Conservation (phyloP, 2,329 filamentous ascomycete species). For the Zymoseptoria brevis region DNA sequence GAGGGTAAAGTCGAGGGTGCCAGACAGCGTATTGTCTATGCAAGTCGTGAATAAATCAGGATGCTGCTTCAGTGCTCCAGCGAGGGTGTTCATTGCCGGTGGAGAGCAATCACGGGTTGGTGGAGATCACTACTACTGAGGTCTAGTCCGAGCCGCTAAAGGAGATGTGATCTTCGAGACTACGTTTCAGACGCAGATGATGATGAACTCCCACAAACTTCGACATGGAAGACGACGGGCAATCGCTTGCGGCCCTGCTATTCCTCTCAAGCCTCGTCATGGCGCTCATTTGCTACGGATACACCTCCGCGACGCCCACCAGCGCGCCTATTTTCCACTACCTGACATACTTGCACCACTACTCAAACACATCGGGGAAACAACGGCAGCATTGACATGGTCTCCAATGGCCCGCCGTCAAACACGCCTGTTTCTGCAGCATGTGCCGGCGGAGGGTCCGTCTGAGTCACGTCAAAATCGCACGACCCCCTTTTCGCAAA, state of each 20-base stretch:
- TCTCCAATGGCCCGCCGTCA: neutral
- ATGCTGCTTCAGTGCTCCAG: neutral
- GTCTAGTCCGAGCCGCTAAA: too few relatives aligned
- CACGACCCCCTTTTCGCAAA: neutral
- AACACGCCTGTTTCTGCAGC: slow-evolving; percentile 1
- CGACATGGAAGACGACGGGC: too few relatives aligned
- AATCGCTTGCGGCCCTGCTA: too few relatives aligned
- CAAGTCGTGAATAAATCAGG: neutral
- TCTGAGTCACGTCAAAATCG: slow-evolving; percentile 1
- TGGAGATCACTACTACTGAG: too few relatives aligned
- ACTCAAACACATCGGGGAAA: neutral
- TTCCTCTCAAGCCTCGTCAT: too few relatives aligned
- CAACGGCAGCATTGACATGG: neutral
- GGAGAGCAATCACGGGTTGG: too few relatives aligned
- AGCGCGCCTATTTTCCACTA: neutral
- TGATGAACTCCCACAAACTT: too few relatives aligned
- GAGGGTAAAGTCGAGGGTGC: neutral
- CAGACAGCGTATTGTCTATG: neutral
- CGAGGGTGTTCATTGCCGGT: too few relatives aligned
- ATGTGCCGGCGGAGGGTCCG: neutral
- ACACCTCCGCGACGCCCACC: neutral
- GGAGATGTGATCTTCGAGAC: too few relatives aligned
- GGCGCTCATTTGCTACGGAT: too few relatives aligned
- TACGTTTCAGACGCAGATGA: too few relatives aligned
- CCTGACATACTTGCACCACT: neutral